phyloP scores from a whole-genome alignment of 1,284 basidiomycete species.

The Stygiomarasmius scandens region DNA sequence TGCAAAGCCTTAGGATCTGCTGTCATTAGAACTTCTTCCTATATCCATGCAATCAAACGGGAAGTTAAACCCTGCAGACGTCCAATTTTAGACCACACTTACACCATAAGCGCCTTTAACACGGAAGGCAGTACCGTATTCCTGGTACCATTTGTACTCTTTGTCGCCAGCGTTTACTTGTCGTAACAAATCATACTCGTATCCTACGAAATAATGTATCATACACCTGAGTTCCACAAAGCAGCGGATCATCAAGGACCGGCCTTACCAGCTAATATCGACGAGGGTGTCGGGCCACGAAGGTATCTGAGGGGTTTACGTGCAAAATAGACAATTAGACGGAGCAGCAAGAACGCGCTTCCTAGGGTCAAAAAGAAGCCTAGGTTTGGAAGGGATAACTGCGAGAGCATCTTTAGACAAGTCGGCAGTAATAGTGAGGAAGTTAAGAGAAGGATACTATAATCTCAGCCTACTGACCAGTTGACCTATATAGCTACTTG shows the following conservation, averaged over 20 bases:
- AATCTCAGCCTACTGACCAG: too few relatives aligned
- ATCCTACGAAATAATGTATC: slow-evolving; percentile 20
- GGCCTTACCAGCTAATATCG: slow-evolving; percentile 11
- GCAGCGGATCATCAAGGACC: background rate
- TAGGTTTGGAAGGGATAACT: too few relatives aligned
- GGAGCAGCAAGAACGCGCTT: background rate
- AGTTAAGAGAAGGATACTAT: too few relatives aligned
- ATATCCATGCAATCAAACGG: too few relatives aligned
- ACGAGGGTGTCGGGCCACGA: slow-evolving; percentile 13
- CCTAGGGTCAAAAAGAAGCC: too few relatives aligned
- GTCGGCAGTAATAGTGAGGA: too few relatives aligned
- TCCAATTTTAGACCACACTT: slow-evolving; percentile 6
- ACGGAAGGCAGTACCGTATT: slow-evolving; percentile 32
- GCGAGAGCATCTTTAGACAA: too few relatives aligned
- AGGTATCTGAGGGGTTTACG: slow-evolving; percentile 1
- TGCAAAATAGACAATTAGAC: background rate
- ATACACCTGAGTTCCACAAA: background rate
- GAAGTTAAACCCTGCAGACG: background rate
- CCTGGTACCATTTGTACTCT: slow-evolving; percentile 27
- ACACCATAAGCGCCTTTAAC: slow-evolving; percentile 28
- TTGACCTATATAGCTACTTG: too few relatives aligned
- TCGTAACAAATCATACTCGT: slow-evolving; percentile 19
- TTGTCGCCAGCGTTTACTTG: slow-evolving; percentile 34
- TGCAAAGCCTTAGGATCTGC: slow-evolving; percentile 29
- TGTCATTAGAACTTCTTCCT: slow-evolving; percentile 25